Percentiles rank a stretch among this genome's conserved stretches.
phyloP scores from a whole-genome alignment of 1,284 basidiomycete species.

The Mrakiaceae sp. region DNA sequence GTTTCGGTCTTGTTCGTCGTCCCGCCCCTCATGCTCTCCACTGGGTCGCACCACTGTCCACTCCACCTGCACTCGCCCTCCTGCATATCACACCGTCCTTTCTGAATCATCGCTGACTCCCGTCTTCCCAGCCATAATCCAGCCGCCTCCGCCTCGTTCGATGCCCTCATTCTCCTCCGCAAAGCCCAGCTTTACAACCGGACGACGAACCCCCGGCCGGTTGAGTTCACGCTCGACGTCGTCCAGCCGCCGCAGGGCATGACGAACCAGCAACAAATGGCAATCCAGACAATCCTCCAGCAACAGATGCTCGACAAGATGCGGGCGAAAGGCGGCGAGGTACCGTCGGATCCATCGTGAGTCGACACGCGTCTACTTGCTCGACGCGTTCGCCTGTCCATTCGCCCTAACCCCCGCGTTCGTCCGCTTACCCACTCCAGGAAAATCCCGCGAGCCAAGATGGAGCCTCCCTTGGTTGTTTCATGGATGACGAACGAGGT shows the following conservation, averaged over 20 bases:
- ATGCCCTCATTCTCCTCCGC: constrained; percentile 6
- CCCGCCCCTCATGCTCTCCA: too few relatives aligned
- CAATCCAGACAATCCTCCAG: constrained; percentile 1
- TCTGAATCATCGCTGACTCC: too few relatives aligned
- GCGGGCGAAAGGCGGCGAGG: too few relatives aligned
- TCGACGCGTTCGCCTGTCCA: too few relatives aligned
- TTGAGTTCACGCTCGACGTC: constrained; percentile 8
- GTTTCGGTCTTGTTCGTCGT: too few relatives aligned
- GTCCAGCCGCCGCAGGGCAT: constrained; percentile 7
- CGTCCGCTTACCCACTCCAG: too few relatives aligned
- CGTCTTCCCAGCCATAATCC: constrained; percentile 5
- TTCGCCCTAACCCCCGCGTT: too few relatives aligned
- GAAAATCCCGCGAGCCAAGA: neutral
- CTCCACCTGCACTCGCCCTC: too few relatives aligned
- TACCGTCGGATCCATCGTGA: too few relatives aligned
- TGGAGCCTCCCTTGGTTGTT: constrained; percentile 7
- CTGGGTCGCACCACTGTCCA: too few relatives aligned
- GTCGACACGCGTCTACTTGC: too few relatives aligned
- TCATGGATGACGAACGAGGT: constrained; percentile 11
- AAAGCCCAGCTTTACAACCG: constrained; percentile 8
- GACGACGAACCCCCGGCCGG: constrained; percentile 3
- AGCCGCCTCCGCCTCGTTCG: neutral
- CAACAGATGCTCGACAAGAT: neutral
- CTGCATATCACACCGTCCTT: too few relatives aligned
- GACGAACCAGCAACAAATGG: neutral